phyloP scores from a whole-genome alignment of 345 rosid genomes.

The Hibiscus syriacus region DNA sequence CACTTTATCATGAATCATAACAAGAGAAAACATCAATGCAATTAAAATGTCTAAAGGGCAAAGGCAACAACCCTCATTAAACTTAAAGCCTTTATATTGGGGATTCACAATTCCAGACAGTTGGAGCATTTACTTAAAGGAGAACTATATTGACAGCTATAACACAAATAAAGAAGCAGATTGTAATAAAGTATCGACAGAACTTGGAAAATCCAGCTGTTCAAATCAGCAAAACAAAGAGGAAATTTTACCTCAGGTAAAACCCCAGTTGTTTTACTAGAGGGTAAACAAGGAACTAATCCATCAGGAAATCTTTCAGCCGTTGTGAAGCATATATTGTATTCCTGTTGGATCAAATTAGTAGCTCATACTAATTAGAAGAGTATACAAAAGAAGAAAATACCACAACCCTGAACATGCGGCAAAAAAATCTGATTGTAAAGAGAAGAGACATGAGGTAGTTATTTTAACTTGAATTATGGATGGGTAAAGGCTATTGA shows the following conservation, averaged over 20 bases:
- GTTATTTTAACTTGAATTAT: constrained; percentile 73
- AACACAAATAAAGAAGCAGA: background rate
- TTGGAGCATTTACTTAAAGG: background rate
- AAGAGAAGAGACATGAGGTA: constrained; percentile 7
- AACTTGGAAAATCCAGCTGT: background rate
- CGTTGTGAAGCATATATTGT: constrained; percentile 95
- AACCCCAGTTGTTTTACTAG: constrained; percentile 64
- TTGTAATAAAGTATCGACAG: background rate
- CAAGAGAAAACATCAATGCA: no score
- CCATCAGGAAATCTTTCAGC: constrained; percentile 79
- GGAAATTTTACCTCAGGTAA: constrained; percentile 70
- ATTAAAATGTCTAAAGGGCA: no score
- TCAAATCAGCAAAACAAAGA: constrained; percentile 11
- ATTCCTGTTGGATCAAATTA: constrained; percentile 54
- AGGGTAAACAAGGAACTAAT: constrained; percentile 60
- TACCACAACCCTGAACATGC: background rate
- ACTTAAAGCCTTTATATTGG: background rate
- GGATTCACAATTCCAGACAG: background rate
- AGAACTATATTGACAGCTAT: background rate
- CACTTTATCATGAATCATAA: background rate
- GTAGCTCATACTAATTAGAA: constrained; percentile 4
- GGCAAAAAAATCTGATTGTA: background rate
- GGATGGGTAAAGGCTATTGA: constrained; percentile 97
- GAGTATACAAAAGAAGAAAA: background rate
- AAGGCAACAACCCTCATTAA: background rate